Evolutionary conservation across 345 rosid species (phyloP).

Genomic region (Kernera saxatilis): DNA sequence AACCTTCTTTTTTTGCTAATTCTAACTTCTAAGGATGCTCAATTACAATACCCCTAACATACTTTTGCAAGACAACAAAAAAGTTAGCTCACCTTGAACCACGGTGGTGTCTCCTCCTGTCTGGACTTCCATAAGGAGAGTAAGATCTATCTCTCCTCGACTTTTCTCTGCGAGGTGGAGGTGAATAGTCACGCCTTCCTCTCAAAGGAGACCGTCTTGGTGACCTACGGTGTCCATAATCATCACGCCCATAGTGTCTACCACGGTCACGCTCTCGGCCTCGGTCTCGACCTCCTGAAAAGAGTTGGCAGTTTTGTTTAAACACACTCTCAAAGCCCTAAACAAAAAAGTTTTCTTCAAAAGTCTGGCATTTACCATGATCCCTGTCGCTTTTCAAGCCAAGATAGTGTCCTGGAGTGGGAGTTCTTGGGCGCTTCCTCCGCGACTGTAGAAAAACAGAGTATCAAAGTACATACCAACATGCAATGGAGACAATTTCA

Average conservation of each 20-base stretch:
- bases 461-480: not conserved
- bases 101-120: constrained; percentile 16
- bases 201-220: constrained; percentile 38
- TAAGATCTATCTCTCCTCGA: constrained; percentile 70
- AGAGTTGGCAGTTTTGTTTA: not conserved
- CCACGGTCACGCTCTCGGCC: constrained; percentile 39
- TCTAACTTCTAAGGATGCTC: not conserved
- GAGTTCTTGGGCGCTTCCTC: constrained; percentile 77
- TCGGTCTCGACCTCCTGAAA: constrained; percentile 13
- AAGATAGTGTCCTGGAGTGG: constrained; percentile 90
- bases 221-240: constrained; percentile 49
- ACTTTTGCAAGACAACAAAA: not conserved
- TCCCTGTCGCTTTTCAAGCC: constrained; percentile 72
- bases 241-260: constrained; percentile 49
- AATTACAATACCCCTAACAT: not conserved
- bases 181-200: constrained; percentile 47
- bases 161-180: constrained; percentile 52
- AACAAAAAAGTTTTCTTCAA: not conserved
- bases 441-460: constrained; percentile 54
- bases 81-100: constrained; percentile 27
- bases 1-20: not conserved
- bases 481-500: not conserved
- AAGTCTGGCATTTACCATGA: constrained; percentile 34
- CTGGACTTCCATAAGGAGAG: constrained; percentile 47
- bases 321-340: not conserved